phyloP scores from a whole-genome alignment of 2,329 filamentous ascomycete genomes.

The Berkeleyomyces basicola region DNA sequence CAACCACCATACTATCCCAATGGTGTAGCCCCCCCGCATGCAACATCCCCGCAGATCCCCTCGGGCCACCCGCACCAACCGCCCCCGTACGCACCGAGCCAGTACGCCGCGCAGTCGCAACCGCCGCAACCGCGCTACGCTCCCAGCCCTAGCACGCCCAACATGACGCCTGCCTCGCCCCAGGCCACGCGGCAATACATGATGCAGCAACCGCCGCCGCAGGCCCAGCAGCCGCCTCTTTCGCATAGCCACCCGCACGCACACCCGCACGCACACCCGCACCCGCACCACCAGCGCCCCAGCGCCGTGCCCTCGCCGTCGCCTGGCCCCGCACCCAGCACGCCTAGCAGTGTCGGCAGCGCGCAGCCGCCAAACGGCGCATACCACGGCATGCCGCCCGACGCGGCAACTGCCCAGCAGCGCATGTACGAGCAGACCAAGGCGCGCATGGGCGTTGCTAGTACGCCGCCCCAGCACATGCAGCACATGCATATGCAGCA shows the following conservation, averaged over 20 bases:
- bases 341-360: slow-evolving; percentile 6
- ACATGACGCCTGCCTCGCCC: slow-evolving; percentile 13
- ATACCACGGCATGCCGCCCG: slow-evolving; percentile 1
- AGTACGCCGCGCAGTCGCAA: not conserved
- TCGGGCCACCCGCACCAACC: slow-evolving; percentile 18
- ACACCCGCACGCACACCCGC: not conserved
- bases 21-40: slow-evolving; percentile 26
- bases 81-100: not conserved
- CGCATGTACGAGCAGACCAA: slow-evolving; percentile 35
- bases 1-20: slow-evolving; percentile 25
- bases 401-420: slow-evolving; percentile 27
- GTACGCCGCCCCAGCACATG: slow-evolving; percentile 15
- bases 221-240: slow-evolving; percentile 6
- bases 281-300: slow-evolving; percentile 5
- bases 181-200: slow-evolving; percentile 10
- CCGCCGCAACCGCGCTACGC: slow-evolving; percentile 8
- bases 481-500: not conserved
- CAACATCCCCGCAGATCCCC: slow-evolving; percentile 29
- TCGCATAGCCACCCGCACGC: slow-evolving; percentile 1
- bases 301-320: slow-evolving; percentile 11
- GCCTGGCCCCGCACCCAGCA: slow-evolving; percentile 10
- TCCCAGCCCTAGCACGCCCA: not conserved
- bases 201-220: slow-evolving; percentile 10
- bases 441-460: slow-evolving; percentile 26
- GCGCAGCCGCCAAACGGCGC: slow-evolving; percentile 1